Percentiles rank a stretch among this genome's conserved stretches.
Conservation (phyloP, 257 asterid genomes). For the Datura wrightii region DNA sequence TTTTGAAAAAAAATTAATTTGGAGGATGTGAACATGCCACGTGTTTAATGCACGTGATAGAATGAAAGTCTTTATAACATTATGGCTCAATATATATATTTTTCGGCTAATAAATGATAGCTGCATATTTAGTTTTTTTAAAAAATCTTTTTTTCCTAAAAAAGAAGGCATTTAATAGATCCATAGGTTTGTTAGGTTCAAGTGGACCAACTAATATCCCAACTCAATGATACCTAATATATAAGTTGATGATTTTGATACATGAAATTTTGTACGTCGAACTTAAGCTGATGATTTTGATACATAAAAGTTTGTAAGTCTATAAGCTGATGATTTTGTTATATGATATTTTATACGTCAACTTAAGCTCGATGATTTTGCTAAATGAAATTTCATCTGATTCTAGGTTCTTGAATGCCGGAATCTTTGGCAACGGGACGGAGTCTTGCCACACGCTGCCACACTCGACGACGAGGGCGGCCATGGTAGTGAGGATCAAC, state of each 20-base stretch:
- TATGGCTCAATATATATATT: neutral
- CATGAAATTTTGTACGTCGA: neutral
- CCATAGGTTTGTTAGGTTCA: neutral
- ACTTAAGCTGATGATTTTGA: neutral
- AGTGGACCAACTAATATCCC: neutral
- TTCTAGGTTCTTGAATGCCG: constrained; percentile 46
- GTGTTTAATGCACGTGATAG: neutral
- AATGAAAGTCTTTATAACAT: neutral
- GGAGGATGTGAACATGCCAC: neutral
- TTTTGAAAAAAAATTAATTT: neutral
- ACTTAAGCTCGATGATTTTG: neutral
- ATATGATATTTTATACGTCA: neutral
- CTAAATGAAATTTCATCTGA: neutral
- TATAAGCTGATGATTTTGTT: neutral
- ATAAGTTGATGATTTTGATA: neutral
- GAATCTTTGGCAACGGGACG: constrained; percentile 40
- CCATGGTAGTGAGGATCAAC: constrained; percentile 46
- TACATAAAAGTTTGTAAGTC: too few species aligned
- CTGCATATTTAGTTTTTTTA: constrained; percentile 6
- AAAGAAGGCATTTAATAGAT: neutral
- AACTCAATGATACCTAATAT: neutral
- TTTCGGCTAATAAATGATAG: constrained; percentile 11
- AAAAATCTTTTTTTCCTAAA: neutral
- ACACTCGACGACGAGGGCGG: constrained; percentile 40
- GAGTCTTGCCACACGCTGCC: constrained; percentile 41